A percentile compares a stretch with the other conserved stretches of the same genome.
These are phyloP conservation scores for Panaeolus papilionaceus DNA, from an alignment of 768 basidiomycete species.

Conservation along the genomic window DNA sequence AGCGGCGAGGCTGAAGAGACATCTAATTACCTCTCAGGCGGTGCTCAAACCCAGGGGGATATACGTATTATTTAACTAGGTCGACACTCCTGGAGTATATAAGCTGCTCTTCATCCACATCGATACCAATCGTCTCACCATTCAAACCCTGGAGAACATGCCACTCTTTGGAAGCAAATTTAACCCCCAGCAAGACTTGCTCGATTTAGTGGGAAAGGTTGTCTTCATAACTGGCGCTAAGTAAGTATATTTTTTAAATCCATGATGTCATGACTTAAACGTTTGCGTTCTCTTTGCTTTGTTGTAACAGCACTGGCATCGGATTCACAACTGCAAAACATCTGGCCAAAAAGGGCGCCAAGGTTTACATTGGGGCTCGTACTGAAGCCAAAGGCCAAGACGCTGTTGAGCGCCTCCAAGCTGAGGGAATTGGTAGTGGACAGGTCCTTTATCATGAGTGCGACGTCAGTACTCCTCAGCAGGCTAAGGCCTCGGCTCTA, in stretches of 20 bases:
- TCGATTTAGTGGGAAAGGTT: conserved; percentile 52
- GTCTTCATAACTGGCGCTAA: conserved; percentile 59
- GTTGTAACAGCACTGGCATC: conserved; percentile 29
- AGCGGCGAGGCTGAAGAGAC: too few species aligned
- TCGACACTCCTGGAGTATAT: neutral
- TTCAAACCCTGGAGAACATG: neutral
- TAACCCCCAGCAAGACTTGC: conserved; percentile 39
- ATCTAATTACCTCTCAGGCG: too few species aligned
- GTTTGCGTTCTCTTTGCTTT: neutral
- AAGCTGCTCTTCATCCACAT: neutral
- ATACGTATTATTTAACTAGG: neutral
- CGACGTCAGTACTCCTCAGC: conserved; percentile 49
- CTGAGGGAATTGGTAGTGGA: conserved; percentile 48
- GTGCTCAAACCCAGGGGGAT: neutral
- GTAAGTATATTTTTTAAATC: conserved; percentile 32
- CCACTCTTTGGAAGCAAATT: conserved; percentile 27
- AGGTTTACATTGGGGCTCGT: conserved; percentile 58
- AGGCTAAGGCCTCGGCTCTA: conserved; percentile 47
- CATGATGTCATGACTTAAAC: neutral
- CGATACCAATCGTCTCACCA: neutral
- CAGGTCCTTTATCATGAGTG: conserved; percentile 50
- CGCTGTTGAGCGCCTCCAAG: conserved; percentile 48
- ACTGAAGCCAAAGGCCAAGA: conserved; percentile 46
- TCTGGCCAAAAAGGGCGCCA: conserved; percentile 56
- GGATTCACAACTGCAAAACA: conserved; percentile 55